Evolutionary conservation across 768 basidiomycete genomes (phyloP).

Genomic region (Macrocybe gigantea): DNA sequence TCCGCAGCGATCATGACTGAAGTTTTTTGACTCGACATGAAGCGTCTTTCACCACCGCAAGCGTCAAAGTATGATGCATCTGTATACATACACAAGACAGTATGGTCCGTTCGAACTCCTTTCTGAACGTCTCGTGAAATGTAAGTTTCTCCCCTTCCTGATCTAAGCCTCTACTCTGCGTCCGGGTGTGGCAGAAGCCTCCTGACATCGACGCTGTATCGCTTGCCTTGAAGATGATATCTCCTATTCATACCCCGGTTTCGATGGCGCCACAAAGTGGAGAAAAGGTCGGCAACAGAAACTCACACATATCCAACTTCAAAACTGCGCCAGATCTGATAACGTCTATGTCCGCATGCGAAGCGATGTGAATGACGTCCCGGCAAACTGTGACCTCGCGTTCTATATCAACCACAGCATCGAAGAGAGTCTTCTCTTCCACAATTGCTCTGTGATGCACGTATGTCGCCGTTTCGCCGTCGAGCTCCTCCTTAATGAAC

Average conservation of each 20-base stretch:
- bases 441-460: conserved; percentile 10
- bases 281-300: neutral
- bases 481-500: conserved; percentile 17
- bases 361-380: conserved; percentile 2
- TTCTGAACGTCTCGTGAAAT: too few relatives aligned
- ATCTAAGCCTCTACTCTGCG: too few relatives aligned
- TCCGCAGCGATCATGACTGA: too few relatives aligned
- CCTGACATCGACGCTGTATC: conserved; percentile 3
- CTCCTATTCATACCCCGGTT: neutral
- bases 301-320: conserved; percentile 12
- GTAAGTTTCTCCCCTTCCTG: too few relatives aligned
- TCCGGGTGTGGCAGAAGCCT: too few relatives aligned
- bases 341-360: conserved; percentile 1
- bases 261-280: neutral
- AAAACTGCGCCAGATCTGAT: conserved; percentile 4
- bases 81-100: too few relatives aligned
- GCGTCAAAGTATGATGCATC: too few relatives aligned
- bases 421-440: conserved; percentile 3
- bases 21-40: too few relatives aligned
- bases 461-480: conserved; percentile 14
- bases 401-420: conserved; percentile 9
- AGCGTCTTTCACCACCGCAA: too few relatives aligned
- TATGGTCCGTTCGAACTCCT: too few relatives aligned
- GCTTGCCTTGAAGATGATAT: conserved; percentile 7
- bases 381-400: conserved; percentile 6